Conservation (phyloP, 441 rosid species). For the Syzygium syzygioides region DNA sequence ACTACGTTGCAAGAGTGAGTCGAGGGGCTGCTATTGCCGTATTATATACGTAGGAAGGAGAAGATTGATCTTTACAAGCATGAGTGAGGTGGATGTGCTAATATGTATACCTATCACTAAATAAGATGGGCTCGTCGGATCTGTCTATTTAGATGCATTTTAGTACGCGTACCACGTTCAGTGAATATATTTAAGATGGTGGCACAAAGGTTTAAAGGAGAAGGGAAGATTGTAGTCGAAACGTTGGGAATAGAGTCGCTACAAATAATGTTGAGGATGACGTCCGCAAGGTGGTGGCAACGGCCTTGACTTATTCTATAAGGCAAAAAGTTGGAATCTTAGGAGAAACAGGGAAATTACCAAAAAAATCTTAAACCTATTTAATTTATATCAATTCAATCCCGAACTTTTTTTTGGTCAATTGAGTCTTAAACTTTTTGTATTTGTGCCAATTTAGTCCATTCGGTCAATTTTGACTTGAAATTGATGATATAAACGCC, state of each 20-base stretch:
- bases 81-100: background rate
- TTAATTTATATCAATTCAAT: no score
- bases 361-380: no score
- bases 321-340: background rate
- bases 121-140: background rate
- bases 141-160: background rate
- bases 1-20: background rate
- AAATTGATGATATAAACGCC: no score
- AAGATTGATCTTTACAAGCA: background rate
- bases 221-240: no score
- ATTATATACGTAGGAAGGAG: background rate
- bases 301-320: background rate
- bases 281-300: background rate
- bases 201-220: background rate
- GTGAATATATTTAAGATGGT: background rate
- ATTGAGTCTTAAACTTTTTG: no score
- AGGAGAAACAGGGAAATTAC: background rate
- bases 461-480: no score
- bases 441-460: no score
- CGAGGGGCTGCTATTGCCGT: background rate
- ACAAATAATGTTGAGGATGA: background rate
- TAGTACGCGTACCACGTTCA: background rate
- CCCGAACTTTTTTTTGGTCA: no score
- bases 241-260: background rate
- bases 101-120: background rate